A percentile compares a stretch with the other conserved stretches of the same genome.
Conservation (phyloP, 495 filamentous ascomycete genomes). For the Xeromyces bisporus region DNA sequence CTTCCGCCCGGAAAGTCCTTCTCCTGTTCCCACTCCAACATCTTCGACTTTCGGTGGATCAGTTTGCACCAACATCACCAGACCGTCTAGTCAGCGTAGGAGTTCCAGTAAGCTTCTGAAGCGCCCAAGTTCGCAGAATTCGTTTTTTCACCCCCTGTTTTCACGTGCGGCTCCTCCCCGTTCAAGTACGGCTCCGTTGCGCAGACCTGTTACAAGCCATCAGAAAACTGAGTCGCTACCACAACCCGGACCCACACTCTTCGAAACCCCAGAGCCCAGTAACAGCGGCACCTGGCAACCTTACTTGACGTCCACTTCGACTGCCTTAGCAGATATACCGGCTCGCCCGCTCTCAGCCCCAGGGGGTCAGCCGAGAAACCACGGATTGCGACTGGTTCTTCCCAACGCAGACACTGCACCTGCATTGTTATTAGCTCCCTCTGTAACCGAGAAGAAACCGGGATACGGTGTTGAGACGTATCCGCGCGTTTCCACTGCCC, state of each 20-base stretch:
- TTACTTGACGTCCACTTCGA: conserved; percentile 25
- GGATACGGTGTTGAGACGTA: conserved; percentile 1
- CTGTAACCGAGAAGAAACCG: conserved; percentile 10
- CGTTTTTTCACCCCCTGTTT: conserved; percentile 18
- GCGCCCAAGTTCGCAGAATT: conserved; percentile 48
- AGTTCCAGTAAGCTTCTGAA: conserved; percentile 81
- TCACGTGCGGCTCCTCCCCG: conserved; percentile 21
- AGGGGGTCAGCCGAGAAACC: conserved; percentile 10
- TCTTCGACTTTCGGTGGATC: conserved; percentile 58
- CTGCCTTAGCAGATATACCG: conserved; percentile 20
- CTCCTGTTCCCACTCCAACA: conserved; percentile 47
- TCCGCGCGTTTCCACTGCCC: conserved; percentile 4
- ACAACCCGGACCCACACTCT: conserved; percentile 10
- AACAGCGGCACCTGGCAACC: conserved; percentile 22
- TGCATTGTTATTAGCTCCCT: conserved; percentile 24
- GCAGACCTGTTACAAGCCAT: conserved; percentile 74
- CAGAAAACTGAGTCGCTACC: conserved; percentile 61
- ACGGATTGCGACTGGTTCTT: conserved; percentile 13
- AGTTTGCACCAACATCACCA: conserved; percentile 42
- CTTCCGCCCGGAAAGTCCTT: conserved; percentile 52
- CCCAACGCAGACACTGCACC: conserved; percentile 14
- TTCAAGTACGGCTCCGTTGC: conserved; percentile 40
- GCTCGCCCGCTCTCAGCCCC: conserved; percentile 16
- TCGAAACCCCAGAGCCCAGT: conserved; percentile 7
- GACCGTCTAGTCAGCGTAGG: conserved; percentile 27